These are phyloP conservation scores for Leucoagaricus sp. DNA, from an alignment of 1,284 basidiomycete genomes.

Conservation along the genomic window DNA sequence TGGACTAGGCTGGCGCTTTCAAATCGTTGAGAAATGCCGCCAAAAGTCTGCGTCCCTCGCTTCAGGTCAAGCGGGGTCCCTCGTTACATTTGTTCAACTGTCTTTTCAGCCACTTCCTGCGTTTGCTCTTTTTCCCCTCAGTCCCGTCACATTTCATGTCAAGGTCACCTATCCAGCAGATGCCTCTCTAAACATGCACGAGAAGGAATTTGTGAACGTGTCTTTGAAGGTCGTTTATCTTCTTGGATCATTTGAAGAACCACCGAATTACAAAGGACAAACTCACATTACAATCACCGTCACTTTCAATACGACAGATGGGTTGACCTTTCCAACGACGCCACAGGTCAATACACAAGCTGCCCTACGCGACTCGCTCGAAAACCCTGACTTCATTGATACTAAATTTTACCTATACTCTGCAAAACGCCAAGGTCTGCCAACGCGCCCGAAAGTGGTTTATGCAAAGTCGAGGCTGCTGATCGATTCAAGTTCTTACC, in stretches of 20 bases:
- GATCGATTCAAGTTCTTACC: neutral
- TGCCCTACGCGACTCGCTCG: neutral
- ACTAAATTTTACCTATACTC: slow-evolving; percentile 18
- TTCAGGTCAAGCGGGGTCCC: neutral
- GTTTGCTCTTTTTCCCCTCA: too few species aligned
- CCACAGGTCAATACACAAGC: neutral
- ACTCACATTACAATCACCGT: slow-evolving; percentile 1
- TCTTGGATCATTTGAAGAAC: neutral
- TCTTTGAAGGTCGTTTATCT: neutral
- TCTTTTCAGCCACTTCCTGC: neutral
- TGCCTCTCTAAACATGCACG: neutral
- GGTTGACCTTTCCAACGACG: slow-evolving; percentile 7
- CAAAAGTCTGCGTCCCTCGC: neutral
- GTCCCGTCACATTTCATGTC: too few species aligned
- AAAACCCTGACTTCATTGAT: slow-evolving; percentile 8
- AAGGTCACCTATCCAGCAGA: neutral
- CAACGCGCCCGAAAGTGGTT: slow-evolving; percentile 1
- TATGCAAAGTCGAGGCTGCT: slow-evolving; percentile 2
- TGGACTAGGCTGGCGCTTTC: slow-evolving; percentile 15
- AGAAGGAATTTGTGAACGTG: neutral
- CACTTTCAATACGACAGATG: neutral
- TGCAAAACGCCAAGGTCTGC: neutral
- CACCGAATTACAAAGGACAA: neutral
- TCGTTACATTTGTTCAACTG: neutral
- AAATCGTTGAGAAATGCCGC: neutral